Evolutionary conservation across 1,139 yeast genomes (phyloP).

Genomic region (Debaryomyces fabryi): DNA sequence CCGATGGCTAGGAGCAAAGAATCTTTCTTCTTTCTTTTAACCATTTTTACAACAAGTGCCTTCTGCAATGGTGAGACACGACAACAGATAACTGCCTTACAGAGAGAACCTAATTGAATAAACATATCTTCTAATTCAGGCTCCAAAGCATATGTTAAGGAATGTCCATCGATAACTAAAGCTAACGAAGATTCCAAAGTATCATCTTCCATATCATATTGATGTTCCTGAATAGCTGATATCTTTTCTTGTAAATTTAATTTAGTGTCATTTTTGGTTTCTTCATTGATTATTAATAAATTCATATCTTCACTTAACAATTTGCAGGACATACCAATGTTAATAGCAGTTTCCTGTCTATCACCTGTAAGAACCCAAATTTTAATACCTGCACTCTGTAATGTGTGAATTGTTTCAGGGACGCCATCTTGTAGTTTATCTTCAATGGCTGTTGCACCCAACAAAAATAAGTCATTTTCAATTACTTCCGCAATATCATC

Average conservation of each 20-base stretch:
- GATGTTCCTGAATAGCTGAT: constrained; percentile 71
- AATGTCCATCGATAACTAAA: constrained; percentile 89
- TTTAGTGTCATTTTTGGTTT: constrained; percentile 70
- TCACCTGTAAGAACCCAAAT: constrained; percentile 99
- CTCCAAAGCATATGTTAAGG: constrained; percentile 83
- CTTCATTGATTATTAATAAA: constrained; percentile 85
- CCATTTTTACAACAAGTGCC: constrained; percentile 92
- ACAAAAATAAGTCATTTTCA: constrained; percentile 73
- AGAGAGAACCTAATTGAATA: constrained; percentile 76
- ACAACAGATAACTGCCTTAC: constrained; percentile 93
- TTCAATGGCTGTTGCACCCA: constrained; percentile 98
- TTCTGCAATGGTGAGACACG: constrained; percentile 97
- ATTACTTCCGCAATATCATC: constrained; percentile 75
- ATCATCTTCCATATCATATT: constrained; percentile 60
- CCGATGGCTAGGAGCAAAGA: constrained; percentile 90
- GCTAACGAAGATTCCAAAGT: constrained; percentile 75
- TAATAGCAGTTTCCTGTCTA: constrained; percentile 98
- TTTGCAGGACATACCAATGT: constrained; percentile 97
- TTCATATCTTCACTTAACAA: constrained; percentile 96
- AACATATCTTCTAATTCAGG: constrained; percentile 77
- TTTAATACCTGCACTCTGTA: constrained; percentile 95
- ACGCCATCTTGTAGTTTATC: constrained; percentile 98
- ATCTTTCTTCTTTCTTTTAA: constrained; percentile 56
- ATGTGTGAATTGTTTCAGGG: constrained; percentile 92
- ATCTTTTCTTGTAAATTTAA: constrained; percentile 74